Base-by-base conservation (phyloP, 176 grass and related monocot genomes). In the Lolium rigidum region DNA sequence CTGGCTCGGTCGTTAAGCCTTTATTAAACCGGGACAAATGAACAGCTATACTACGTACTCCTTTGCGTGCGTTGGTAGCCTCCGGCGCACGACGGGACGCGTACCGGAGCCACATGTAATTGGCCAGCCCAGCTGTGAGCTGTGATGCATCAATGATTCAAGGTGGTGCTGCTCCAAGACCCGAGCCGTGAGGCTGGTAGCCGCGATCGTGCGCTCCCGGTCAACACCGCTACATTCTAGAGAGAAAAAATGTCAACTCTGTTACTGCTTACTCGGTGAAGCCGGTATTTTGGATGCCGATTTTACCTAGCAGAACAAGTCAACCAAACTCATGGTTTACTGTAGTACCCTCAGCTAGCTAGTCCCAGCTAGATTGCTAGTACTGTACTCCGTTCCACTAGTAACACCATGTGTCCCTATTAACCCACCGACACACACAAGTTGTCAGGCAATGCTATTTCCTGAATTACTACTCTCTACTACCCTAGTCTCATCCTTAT, bases 31-130 rank as follows among this genome's bases (percentile, higher is more conserved):
- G 35, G n/a, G 28, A 80, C 47, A 39, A 44, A 35, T 35, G 31
- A 35, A 35, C 31, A 35, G 31, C 31, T 35, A 35, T 35, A 35
- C 31, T 35, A 35, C n/a, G n/a, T 35, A 35, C 31, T 35, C 31
- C 80, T 61, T 83, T 72, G 73, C 74, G 86, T 78, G 80, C 24
- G 17, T 2, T 22, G 70, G 44, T 17, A 46, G 59, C 60, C 80
- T 78, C 72, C 67, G 55, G 24, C 58, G 44, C 67, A 63, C 31
- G 31, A 35, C 31, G 31, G 31, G 31, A 2, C 31, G 31, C 31
- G 31, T 35, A 35, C 31, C 31, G 31, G 31, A 2, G 31, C 31
- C 31, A 35, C 2, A 35, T 35, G 31, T 35, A 35, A 39, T n/a
- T 58, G 31, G 52, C 31, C 26, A 57, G 26, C 74, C 50, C 74